Evolutionary conservation across 768 basidiomycete species (phyloP).

Genomic region (Austroboletus festivus): DNA sequence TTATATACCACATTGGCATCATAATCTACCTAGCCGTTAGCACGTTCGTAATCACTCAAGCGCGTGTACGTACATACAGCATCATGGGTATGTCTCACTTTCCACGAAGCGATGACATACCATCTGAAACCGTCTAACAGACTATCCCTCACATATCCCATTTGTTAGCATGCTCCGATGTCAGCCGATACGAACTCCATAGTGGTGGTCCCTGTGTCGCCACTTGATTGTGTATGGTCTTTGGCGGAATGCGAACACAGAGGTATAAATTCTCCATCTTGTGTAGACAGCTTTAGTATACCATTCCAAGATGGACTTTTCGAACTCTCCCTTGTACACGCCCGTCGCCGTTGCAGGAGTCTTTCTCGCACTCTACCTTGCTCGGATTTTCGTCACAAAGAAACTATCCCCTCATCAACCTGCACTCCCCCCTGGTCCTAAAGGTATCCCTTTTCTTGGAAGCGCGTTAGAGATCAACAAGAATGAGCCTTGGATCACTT

Average conservation of each 20-base stretch:
- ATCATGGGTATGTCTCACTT: constrained; percentile 4
- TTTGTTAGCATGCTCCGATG: not conserved
- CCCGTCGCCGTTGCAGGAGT: not conserved
- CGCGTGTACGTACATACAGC: not conserved
- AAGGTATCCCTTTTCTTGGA: constrained; percentile 27
- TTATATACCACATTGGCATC: too few relatives aligned
- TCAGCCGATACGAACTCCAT: not conserved
- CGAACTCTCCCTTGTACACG: not conserved
- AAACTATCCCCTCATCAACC: constrained; percentile 14
- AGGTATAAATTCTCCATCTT: constrained; percentile 5
- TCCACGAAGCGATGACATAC: not conserved
- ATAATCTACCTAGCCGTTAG: not conserved
- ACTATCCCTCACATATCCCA: not conserved
- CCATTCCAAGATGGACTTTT: constrained; percentile 5
- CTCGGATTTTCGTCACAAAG: not conserved
- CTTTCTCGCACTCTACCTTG: constrained; percentile 1
- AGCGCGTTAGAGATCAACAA: constrained; percentile 24
- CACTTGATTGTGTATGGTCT: not conserved
- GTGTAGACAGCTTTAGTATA: not conserved
- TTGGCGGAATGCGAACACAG: not conserved
- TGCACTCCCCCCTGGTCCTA: constrained; percentile 30
- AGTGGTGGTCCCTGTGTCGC: not conserved
- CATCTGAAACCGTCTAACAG: constrained; percentile 6
- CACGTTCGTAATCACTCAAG: not conserved
- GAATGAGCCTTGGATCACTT: constrained; percentile 31